Base-by-base conservation (phyloP, 306 rosid species). In the Cucurbita maxima region DNA sequence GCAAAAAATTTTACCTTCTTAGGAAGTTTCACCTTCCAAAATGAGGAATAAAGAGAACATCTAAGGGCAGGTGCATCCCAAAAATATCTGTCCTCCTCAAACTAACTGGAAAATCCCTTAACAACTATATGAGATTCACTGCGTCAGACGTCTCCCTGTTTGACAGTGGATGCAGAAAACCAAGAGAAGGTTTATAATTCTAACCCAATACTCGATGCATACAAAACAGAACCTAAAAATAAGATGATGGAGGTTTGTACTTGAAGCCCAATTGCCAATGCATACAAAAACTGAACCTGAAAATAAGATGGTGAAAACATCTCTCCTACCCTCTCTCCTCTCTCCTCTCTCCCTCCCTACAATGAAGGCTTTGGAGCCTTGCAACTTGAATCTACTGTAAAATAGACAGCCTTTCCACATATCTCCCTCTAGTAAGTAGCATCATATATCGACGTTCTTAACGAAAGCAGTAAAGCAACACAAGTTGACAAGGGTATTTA, bases 201-300 rank as follows among this genome's bases (percentile, higher is more conserved):
- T 25, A 25, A 25, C 25, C 25, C 25, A 25, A 25, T 25, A 25
- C 25, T 25, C 25, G 25, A 25, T 25, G 25, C 25, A 25, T 25
- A 25, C 25, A 25, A 25, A 25, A 25, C 34, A 30, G 34, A 30
- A 30, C 34, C 34, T 30, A 30, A 30, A 30, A 30, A 30, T 30
- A 30, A 30, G 34, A 30, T 30, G 34, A 30, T 3, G 34, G 34
- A 8, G 12, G 12, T 8, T 55, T 19, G 20, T 55, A 19, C 19
- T 55, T 55, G 59, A 19, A 55, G 20, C 10, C 34, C 59, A 19
- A 18, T 90, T 89, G 87, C 94, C 57, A 94, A 94, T 94, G 87
- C 97, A 90, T 56, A 61, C 84, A 30, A 78, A 94, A 94, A 84
- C 95, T 90, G 81, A 90, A 93, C 98, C 97, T 88, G 86, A 66